Percentiles rank a stretch among this genome's conserved stretches.
These are phyloP conservation scores for Verruconis gallopava DNA, from an alignment of 2,329 filamentous ascomycete genomes.

Conservation along the genomic window DNA sequence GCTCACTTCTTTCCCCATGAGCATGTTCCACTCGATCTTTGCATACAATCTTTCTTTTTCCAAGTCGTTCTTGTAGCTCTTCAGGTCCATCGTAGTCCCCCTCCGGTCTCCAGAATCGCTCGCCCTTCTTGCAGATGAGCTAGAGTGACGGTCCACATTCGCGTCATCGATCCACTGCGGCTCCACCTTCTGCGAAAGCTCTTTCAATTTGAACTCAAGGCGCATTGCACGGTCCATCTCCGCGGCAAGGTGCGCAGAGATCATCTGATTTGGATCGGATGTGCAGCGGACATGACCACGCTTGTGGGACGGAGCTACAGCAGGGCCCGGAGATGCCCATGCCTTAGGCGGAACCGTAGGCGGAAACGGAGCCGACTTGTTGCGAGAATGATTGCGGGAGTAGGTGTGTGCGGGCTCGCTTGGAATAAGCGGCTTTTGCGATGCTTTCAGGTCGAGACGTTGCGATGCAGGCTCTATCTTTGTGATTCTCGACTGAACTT, in stretches of 20 bases:
- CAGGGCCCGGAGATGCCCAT: neutral
- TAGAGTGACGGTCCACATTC: too few relatives aligned
- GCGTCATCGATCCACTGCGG: neutral
- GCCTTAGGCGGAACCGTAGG: neutral
- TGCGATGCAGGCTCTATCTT: neutral
- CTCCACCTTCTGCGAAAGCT: neutral
- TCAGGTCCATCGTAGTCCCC: too few relatives aligned
- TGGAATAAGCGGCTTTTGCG: too few relatives aligned
- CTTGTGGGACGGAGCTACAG: neutral
- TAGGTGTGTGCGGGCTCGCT: neutral
- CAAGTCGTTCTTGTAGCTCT: too few relatives aligned
- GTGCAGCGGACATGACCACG: neutral
- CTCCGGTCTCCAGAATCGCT: too few relatives aligned
- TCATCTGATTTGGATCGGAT: neutral
- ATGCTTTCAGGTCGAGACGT: neutral
- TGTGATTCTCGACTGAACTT: neutral
- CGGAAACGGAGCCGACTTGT: neutral
- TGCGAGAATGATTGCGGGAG: neutral
- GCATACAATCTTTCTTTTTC: neutral
- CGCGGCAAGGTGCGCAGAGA: neutral
- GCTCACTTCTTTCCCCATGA: neutral
- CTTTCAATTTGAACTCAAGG: constrained; percentile 4
- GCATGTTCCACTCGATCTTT: neutral
- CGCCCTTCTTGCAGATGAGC: too few relatives aligned
- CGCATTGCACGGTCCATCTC: constrained; percentile 4